phyloP scores from a whole-genome alignment of 2,329 filamentous ascomycete species.

The Periconia macrospinosa region DNA sequence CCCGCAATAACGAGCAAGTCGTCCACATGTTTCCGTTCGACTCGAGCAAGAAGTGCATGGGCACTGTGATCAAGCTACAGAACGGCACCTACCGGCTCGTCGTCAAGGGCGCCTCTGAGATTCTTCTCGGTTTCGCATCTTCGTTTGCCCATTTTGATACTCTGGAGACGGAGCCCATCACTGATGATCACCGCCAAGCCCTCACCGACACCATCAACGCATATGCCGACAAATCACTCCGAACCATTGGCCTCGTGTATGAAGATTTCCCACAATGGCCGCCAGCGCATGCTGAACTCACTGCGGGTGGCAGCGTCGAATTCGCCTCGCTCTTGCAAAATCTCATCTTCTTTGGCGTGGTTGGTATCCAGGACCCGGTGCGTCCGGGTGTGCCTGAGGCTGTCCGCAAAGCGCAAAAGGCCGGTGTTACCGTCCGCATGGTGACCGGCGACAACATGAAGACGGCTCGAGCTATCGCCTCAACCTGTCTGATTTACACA shows the following conservation, averaged over 20 bases:
- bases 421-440: constrained; percentile 92
- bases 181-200: constrained; percentile 16
- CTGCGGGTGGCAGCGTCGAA: constrained; percentile 23
- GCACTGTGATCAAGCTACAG: constrained; percentile 54
- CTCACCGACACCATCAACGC: constrained; percentile 36
- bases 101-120: constrained; percentile 62
- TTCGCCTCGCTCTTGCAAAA: constrained; percentile 21
- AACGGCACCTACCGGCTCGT: constrained; percentile 53
- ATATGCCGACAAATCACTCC: constrained; percentile 45
- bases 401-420: constrained; percentile 83
- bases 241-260: constrained; percentile 47
- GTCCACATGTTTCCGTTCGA: constrained; percentile 59
- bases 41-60: constrained; percentile 60
- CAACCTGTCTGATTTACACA: constrained; percentile 89
- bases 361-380: constrained; percentile 94
- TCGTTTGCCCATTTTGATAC: constrained; percentile 17
- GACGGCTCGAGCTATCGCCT: constrained; percentile 94
- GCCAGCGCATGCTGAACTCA: constrained; percentile 23
- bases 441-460: constrained; percentile 97
- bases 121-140: constrained; percentile 52
- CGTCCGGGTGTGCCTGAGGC: constrained; percentile 84
- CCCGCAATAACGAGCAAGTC: constrained; percentile 51
- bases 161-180: constrained; percentile 15
- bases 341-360: constrained; percentile 84
- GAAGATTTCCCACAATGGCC: constrained; percentile 43